Evolutionary conservation across 352 stramenopile species (phyloP).

Genomic region (Pythium sp.): DNA sequence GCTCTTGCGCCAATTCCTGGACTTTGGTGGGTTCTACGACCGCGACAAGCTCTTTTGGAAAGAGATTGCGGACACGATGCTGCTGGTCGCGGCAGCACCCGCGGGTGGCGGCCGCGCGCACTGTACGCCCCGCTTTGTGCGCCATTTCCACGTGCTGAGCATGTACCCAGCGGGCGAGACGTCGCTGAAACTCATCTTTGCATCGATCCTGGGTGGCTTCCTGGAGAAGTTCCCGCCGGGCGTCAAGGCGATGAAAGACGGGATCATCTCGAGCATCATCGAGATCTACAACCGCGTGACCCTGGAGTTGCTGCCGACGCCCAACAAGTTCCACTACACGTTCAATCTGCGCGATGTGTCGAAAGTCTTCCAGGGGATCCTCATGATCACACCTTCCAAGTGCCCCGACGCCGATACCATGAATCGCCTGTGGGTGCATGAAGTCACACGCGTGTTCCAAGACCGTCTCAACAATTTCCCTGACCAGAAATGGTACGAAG

Average conservation of each 20-base stretch:
- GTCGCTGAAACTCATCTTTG: constrained; percentile 92
- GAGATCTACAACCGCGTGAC: constrained; percentile 94
- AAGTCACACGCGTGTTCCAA: constrained; percentile 91
- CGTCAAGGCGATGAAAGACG: constrained; percentile 78
- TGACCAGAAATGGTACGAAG: constrained; percentile 91
- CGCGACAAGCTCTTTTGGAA: constrained; percentile 97
- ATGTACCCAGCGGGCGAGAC: constrained; percentile 87
- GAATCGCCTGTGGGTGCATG: constrained; percentile 91
- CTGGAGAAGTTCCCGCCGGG: constrained; percentile 84
- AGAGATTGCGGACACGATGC: constrained; percentile 91
- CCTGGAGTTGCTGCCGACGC: constrained; percentile 90
- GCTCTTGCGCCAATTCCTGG: constrained; percentile 92
- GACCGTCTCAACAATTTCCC: constrained; percentile 88
- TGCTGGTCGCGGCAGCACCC: constrained; percentile 89
- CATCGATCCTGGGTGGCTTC: constrained; percentile 92
- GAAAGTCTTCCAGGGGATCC: constrained; percentile 95
- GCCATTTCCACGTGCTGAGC: constrained; percentile 95
- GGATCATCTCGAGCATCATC: constrained; percentile 88
- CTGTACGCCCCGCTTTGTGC: constrained; percentile 91
- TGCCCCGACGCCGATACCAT: constrained; percentile 84
- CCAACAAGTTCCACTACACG: constrained; percentile 92
- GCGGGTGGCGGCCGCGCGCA: constrained; percentile 85
- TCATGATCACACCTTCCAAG: constrained; percentile 90
- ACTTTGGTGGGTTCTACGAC: constrained; percentile 96
- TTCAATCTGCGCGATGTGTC: constrained; percentile 96